A percentile compares a stretch with the other conserved stretches of the same genome.
Evolutionary conservation across 768 basidiomycete species (phyloP).

Genomic region (Polyporus arcularius): DNA sequence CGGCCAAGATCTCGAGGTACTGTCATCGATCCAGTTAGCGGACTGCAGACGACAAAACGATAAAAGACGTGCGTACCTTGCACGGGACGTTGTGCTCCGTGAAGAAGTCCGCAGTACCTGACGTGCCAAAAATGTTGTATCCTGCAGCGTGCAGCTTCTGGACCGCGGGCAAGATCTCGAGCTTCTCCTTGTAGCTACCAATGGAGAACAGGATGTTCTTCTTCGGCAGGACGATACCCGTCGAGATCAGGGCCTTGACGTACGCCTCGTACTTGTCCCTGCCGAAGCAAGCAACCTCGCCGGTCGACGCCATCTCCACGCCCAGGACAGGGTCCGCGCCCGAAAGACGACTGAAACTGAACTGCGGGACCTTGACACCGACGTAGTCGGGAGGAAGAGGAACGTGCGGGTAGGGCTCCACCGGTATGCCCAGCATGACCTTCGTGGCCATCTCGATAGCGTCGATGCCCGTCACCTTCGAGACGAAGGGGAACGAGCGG

Average conservation of each 20-base stretch:
- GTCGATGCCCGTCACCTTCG: constrained; percentile 96
- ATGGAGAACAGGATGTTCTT: constrained; percentile 98
- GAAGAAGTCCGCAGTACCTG: constrained; percentile 97
- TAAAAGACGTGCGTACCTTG: constrained; percentile 55
- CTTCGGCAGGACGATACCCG: constrained; percentile 91
- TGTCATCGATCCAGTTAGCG: constrained; percentile 27
- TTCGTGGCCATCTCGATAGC: constrained; percentile 99
- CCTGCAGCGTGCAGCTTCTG: constrained; percentile 93
- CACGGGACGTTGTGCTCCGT: constrained; percentile 95
- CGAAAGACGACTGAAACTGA: constrained; percentile 94
- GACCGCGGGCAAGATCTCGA: constrained; percentile 92
- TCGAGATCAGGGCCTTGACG: constrained; percentile 94
- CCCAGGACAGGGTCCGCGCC: constrained; percentile 97
- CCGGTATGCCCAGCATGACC: constrained; percentile 91
- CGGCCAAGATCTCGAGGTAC: constrained; percentile 89
- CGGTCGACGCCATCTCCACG: constrained; percentile 99
- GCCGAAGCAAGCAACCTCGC: constrained; percentile 98
- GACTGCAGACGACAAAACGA: background rate
- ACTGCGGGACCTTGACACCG: constrained; percentile 99
- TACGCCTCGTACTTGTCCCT: constrained; percentile 98
- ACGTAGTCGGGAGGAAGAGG: constrained; percentile 92
- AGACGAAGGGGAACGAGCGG: constrained; percentile 98
- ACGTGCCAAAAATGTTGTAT: constrained; percentile 95
- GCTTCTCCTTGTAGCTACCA: constrained; percentile 95
- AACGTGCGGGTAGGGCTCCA: constrained; percentile 87